Base-by-base conservation (phyloP, 306 rosid genomes). In the Fragaria vesca region DNA sequence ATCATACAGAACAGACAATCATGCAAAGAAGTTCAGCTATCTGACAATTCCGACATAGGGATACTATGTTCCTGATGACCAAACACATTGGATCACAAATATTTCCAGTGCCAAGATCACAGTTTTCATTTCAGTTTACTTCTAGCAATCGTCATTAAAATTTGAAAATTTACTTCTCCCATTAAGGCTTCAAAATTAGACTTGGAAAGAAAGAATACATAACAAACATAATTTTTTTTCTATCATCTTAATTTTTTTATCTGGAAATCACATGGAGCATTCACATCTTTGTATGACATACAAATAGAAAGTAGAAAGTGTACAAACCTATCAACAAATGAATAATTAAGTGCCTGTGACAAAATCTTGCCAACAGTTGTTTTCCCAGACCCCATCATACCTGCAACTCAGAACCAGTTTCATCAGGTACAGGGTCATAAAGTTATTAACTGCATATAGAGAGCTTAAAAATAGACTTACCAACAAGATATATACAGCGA, bases 311-410 rank as follows among this genome's bases (percentile, higher is more conserved):
- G 66, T 45, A 83, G 84, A 63, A 66, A 47, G 62, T 65, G 75
- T 54, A 87, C 93, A 74, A 73, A 93, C 99, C 98, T 75, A 81
- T 95, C 99, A 74, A 80, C 79, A 85, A 95, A 95, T 20, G 92
- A 83, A 89, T 95, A 95, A 79, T 78, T 78, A 79, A 95, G 93
- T 81, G 84, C 91, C 80, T 87, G 88, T 0, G 97, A 82, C 89
- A 95, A 79, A 82, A 95, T 81, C 87, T 88, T 93, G 81, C 99
- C 99, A 28, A 95, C 91, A 17, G 99, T 95, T 46, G 99, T 95
- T 88, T 95, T 95, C 80, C 99, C 99, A 61, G 99, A 95, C 60
- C 99, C 99, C 99, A 93, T 95, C 99, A 95, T 95, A 84, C 99
- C 99, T 95, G 89, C 86, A 83, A 77, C 74, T 78, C 81, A 76